These are phyloP conservation scores for Puccinia hordei DNA, from an alignment of 1,284 basidiomycete genomes.

Conservation along the genomic window DNA sequence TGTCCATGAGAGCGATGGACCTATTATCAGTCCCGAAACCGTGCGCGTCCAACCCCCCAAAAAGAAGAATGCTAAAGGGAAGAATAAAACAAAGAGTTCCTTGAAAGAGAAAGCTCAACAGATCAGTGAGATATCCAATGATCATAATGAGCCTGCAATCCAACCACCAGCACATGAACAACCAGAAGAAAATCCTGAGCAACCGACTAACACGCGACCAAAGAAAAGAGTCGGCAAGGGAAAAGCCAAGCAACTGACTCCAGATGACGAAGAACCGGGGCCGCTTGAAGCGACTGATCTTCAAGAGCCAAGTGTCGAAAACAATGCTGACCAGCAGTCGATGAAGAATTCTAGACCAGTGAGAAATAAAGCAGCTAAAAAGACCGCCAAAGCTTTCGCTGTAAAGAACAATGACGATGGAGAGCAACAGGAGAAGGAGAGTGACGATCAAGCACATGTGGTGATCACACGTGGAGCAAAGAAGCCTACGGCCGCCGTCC, in stretches of 20 bases:
- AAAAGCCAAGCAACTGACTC: not conserved
- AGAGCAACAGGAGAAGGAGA: not conserved
- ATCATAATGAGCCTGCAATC: not conserved
- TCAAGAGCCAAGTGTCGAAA: not conserved
- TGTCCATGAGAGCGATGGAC: not conserved
- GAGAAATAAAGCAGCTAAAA: constrained; percentile 6
- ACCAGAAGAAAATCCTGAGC: not conserved
- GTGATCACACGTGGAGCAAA: not conserved
- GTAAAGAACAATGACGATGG: not conserved
- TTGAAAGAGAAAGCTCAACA: not conserved
- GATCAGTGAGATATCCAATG: not conserved
- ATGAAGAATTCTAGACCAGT: not conserved
- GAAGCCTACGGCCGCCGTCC: not conserved
- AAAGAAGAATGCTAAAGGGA: constrained; percentile 1
- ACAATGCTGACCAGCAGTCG: not conserved
- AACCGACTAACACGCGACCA: not conserved
- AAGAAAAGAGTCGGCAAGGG: not conserved
- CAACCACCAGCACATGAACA: not conserved
- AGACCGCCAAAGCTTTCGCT: not conserved
- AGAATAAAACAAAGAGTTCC: not conserved
- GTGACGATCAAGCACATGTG: not conserved
- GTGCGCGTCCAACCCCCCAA: not conserved
- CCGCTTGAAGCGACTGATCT: not conserved
- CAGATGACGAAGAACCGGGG: not conserved
- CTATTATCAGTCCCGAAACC: constrained; percentile 28